These are phyloP conservation scores for Beverwykella pulmonaria DNA, from an alignment of 495 filamentous ascomycete species.

Conservation along the genomic window DNA sequence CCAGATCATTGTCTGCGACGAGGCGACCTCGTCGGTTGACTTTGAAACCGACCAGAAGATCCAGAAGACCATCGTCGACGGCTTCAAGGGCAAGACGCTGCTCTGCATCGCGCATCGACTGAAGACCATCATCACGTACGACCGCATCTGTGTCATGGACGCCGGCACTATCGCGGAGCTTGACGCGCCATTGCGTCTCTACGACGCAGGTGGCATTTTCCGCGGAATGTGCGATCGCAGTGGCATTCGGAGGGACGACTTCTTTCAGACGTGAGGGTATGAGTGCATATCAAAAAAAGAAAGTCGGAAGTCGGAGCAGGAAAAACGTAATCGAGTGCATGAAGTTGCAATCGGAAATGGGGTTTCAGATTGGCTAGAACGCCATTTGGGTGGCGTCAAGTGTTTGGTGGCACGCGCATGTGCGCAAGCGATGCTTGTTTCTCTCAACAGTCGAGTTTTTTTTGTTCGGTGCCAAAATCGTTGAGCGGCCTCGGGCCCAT, in stretches of 20 bases:
- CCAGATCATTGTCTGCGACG: slow-evolving; percentile 94
- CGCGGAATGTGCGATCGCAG: slow-evolving; percentile 89
- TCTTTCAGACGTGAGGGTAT: slow-evolving; percentile 40
- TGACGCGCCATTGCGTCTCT: slow-evolving; percentile 73
- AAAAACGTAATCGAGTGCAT: neutral
- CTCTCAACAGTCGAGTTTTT: neutral
- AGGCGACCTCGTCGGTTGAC: slow-evolving; percentile 89
- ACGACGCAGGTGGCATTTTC: slow-evolving; percentile 72
- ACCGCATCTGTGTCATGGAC: slow-evolving; percentile 96
- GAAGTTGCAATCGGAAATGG: neutral
- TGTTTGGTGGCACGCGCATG: neutral
- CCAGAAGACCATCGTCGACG: slow-evolving; percentile 83
- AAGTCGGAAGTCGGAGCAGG: neutral
- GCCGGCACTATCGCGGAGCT: slow-evolving; percentile 82
- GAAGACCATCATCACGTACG: slow-evolving; percentile 90
- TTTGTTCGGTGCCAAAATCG: neutral
- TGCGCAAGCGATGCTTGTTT: neutral
- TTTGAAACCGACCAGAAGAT: slow-evolving; percentile 97
- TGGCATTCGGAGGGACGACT: slow-evolving; percentile 79
- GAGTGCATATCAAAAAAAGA: neutral
- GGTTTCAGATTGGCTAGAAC: neutral
- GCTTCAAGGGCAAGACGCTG: slow-evolving; percentile 85
- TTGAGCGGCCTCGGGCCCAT: neutral
- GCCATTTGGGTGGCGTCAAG: neutral
- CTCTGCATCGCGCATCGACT: slow-evolving; percentile 94